These are phyloP conservation scores for Taxillus chinensis DNA, from an alignment of 164 flowering plant genomes.

Conservation along the genomic window DNA sequence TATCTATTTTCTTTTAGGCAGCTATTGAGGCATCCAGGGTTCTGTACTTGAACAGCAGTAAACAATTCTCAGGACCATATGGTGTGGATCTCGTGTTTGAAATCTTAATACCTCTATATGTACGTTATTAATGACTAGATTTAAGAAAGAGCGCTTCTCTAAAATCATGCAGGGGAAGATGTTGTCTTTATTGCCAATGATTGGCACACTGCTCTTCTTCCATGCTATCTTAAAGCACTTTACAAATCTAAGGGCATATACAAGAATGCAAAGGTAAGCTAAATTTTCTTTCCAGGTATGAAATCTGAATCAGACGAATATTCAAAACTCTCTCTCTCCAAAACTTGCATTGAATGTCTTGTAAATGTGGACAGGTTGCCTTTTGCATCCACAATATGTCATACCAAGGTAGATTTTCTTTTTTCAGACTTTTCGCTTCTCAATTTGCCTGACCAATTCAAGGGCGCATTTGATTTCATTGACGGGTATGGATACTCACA, in stretches of 20 bases:
- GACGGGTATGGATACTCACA: constrained; percentile 53
- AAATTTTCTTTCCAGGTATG: background rate
- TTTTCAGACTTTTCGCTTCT: constrained; percentile 69
- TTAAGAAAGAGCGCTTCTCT: background rate
- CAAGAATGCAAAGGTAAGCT: constrained; percentile 53
- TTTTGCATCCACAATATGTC: constrained; percentile 91
- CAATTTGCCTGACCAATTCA: constrained; percentile 57
- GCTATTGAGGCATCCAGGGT: constrained; percentile 80
- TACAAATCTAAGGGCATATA: constrained; percentile 58
- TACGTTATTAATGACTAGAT: background rate
- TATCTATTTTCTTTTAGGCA: constrained; percentile 40
- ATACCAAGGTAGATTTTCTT: constrained; percentile 88
- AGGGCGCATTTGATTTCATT: constrained; percentile 74
- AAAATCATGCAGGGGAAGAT: constrained; percentile 50
- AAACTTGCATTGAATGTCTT: constrained; percentile 2
- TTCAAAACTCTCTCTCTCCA: background rate
- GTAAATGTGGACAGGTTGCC: constrained; percentile 40
- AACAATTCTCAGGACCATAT: constrained; percentile 77
- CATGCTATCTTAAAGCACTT: constrained; percentile 65
- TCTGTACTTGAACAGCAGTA: constrained; percentile 53
- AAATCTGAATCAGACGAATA: background rate
- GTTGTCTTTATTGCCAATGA: constrained; percentile 70
- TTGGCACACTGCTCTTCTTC: constrained; percentile 81
- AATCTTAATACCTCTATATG: background rate
- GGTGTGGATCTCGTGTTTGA: constrained; percentile 30